phyloP scores from a whole-genome alignment of 805 yeast species.

The Candida pseudoglaebosa region DNA sequence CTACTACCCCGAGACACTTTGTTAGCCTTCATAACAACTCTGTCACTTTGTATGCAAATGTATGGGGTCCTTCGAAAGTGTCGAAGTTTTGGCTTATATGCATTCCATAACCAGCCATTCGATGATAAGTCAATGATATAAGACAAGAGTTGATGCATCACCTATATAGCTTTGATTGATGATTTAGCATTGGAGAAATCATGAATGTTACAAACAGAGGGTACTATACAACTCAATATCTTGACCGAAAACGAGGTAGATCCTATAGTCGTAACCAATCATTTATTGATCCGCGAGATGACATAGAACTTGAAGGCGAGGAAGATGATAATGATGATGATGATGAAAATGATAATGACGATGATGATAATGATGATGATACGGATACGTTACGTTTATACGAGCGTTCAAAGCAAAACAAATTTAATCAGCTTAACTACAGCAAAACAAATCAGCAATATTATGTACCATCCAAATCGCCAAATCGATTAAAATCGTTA shows the following conservation, averaged over 20 bases:
- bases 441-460: too few species aligned
- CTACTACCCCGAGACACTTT: too few species aligned
- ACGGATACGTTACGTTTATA: background rate
- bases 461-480: too few species aligned
- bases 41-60: too few species aligned
- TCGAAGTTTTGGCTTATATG: background rate
- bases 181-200: background rate
- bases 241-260: slow-evolving; percentile 14
- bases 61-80: background rate
- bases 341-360: background rate
- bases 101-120: slow-evolving; percentile 3
- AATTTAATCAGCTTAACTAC: too few species aligned
- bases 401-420: slow-evolving; percentile 4
- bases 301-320: background rate
- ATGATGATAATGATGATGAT: background rate
- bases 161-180: background rate
- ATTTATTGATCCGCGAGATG: background rate
- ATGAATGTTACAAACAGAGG: slow-evolving; percentile 42
- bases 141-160: too few species aligned
- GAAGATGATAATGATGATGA: background rate
- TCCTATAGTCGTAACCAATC: too few species aligned
- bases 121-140: background rate
- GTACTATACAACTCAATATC: slow-evolving; percentile 35
- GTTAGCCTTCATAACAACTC: too few species aligned
- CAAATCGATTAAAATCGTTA: too few species aligned